Base-by-base conservation (phyloP, 805 yeast genomes). In the Nakazawaea laoshanensis region DNA sequence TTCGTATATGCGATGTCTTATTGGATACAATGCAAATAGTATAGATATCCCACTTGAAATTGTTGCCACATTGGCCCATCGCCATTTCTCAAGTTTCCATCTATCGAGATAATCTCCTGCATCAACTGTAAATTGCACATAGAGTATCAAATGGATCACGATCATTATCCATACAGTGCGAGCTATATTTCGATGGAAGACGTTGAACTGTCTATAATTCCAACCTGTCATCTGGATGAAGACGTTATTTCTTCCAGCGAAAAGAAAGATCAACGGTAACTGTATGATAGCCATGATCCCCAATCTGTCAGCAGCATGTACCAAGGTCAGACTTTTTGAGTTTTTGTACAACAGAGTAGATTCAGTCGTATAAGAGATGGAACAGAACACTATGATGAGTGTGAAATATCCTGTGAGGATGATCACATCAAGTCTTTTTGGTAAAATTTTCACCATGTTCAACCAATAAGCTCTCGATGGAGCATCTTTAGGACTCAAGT, bases 281-380 rank as follows among this genome's bases (percentile, higher is more conserved):
- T 60, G 65, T 20, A 45, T 45, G 1, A 57, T 55, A 2, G 66
- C 63, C 18, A 67, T 41, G 4, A 67, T 67, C 2, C 73, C 75
- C 0, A 67, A 51, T 43, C 74, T 50, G 45, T 68, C 73, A 3
- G 68, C 72, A 30, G 45, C 40, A 12, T 47, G 47, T 18, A 59
- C 59, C 33, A 46, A 45, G 10, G 30, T 36, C 25, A 50, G 54
- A 5, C 57, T 56, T 20, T 35, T 44, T 7, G 42, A 35, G 27
- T 56, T 49, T 3, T 48, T 42, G 39, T 55, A 58, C 5, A 59
- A 48, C 3, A 52, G 44, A 37, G 48, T 55, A 11, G 31, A 36
- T 5, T 45, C 42, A 4, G 44, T 28, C 6, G 41, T 41, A 42
- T 56, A 57, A 25, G 47, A 49, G 23, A 52, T 39, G 24, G 46